Conservation (phyloP, 1,284 basidiomycete genomes). For the Puccinia triticina region DNA sequence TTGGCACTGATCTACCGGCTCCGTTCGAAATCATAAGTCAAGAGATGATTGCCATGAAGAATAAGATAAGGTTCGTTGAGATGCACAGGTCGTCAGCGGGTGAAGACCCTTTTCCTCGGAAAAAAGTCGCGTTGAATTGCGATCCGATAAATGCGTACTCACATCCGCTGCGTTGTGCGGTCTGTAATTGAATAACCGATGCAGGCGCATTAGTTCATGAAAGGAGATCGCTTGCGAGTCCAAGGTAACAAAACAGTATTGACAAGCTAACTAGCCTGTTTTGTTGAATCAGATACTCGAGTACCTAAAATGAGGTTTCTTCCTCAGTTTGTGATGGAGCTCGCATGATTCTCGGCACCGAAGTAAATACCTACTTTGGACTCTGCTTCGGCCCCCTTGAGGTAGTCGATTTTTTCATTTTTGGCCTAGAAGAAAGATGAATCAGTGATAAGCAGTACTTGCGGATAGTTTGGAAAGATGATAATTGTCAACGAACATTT, state of each 20-base stretch:
- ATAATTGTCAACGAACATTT: neutral
- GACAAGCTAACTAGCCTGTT: slow-evolving; percentile 4
- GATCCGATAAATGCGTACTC: neutral
- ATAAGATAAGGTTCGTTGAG: neutral
- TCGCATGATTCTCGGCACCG: neutral
- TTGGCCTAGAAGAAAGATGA: neutral
- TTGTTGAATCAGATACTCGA: slow-evolving; percentile 37
- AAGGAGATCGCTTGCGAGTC: neutral
- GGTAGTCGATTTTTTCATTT: slow-evolving; percentile 28
- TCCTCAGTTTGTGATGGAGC: neutral
- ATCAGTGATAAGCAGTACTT: neutral
- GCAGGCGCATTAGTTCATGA: neutral
- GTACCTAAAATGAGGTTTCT: slow-evolving; percentile 1
- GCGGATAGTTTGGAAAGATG: neutral
- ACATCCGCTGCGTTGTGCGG: slow-evolving; percentile 37
- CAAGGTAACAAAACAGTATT: neutral
- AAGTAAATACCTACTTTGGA: slow-evolving; percentile 14
- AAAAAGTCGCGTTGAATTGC: neutral
- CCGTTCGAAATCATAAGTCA: neutral
- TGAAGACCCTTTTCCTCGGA: neutral
- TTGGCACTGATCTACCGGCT: slow-evolving; percentile 29
- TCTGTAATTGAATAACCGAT: neutral
- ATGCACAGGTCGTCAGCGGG: slow-evolving; percentile 4
- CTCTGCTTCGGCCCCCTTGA: slow-evolving; percentile 42
- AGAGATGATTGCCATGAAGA: neutral